Percentiles rank a stretch among this genome's conserved stretches.
Conservation (phyloP, 208 protist genomes). For the Leishmania gerbilli region DNA sequence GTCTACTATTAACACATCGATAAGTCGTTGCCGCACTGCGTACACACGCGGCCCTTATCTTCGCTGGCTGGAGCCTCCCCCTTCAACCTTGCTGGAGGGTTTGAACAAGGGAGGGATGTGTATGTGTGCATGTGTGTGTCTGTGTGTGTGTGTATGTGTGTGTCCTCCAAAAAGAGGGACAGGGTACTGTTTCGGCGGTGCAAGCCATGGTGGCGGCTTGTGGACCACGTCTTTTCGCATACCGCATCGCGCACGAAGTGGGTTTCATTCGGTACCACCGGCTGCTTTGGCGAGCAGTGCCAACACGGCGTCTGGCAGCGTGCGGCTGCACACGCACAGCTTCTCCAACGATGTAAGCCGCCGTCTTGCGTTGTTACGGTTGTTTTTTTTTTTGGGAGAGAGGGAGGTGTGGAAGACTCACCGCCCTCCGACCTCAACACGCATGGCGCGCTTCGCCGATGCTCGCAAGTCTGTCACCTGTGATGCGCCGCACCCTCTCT, state of each 20-base stretch:
- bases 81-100: background rate
- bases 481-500: background rate
- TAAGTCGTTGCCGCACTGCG: background rate
- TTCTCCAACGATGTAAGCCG: background rate
- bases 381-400: background rate
- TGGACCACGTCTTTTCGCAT: background rate
- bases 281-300: background rate
- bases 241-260: background rate
- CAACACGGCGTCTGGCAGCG: background rate
- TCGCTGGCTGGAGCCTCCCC: background rate
- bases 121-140: no score
- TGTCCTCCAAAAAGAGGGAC: background rate
- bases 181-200: background rate
- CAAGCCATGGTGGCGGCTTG: background rate
- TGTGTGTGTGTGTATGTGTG: background rate
- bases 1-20: background rate
- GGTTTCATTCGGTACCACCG: background rate
- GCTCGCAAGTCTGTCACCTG: no score
- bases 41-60: background rate
- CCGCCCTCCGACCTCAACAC: background rate
- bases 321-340: background rate
- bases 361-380: background rate
- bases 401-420: background rate
- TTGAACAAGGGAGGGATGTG: no score
- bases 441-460: background rate